Base-by-base conservation (phyloP, 1,139 yeast genomes). In the Yamadazyma siamensis region DNA sequence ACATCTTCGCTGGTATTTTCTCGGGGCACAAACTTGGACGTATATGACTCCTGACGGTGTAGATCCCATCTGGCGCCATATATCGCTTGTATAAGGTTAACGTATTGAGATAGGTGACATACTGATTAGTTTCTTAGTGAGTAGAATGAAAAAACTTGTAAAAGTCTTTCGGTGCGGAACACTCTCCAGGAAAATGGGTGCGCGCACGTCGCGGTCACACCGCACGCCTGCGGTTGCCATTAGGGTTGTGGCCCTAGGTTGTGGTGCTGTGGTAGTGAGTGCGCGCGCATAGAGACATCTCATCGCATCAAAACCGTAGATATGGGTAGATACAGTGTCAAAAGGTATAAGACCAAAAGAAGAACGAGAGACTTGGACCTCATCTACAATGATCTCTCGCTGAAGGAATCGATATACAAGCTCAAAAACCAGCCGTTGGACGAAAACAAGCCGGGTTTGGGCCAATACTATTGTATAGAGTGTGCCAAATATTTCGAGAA, bases 401-500 rank as follows among this genome's bases (percentile, higher is more conserved):
- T 77, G 11, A 70, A 75, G 32, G 82, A 81, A 32, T 64, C 81
- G 15, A 80, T 87, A 33, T 56, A 68, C 30, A 64, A 69, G 30
- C 66, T 89, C 38, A 75, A 83, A 53, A 77, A 85, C 53, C 97
- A 89, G 59, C 84, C 87, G 9, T 59, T 85, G 35, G 96, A 91
- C 57, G 97, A 89, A 61, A 78, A 78, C 29, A 82, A 82, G 53
- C 91, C 96, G 1, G 98, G 98, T 4, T 63, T 91, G 45, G 98
- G 96, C 12, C 97, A 91, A 60, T 83, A 78, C 59, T 91, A 87
- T 58, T 91, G 97, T 59, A 73, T 91, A 35, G 95, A 88, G 44
- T 91, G 98, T 68, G 95, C 95, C 32, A 85, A 82, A 57, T 87
- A 91, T 57, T 87, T 78, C 51, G 96, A 89, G 52, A 80, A 80